Conservation (phyloP, 768 basidiomycete genomes). For the Leucocoprinus birnbaumii region DNA sequence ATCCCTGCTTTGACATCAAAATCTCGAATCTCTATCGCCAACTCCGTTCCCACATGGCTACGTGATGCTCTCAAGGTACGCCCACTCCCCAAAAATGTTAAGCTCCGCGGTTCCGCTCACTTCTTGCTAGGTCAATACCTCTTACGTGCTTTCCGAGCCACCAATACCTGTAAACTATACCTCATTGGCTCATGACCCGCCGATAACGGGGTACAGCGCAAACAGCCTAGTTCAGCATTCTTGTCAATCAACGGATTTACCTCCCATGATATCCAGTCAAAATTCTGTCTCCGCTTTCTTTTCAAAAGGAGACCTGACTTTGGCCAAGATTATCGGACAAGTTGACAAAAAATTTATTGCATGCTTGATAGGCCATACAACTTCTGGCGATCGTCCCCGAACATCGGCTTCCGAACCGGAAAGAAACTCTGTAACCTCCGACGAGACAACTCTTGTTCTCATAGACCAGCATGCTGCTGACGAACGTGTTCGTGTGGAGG, state of each 20-base stretch:
- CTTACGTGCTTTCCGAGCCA: slow-evolving; percentile 2
- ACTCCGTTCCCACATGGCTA: slow-evolving; percentile 10
- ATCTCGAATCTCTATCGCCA: background rate
- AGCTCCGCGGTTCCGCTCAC: background rate
- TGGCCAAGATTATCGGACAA: slow-evolving; percentile 70
- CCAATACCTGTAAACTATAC: background rate
- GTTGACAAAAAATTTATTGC: slow-evolving; percentile 91
- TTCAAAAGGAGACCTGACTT: slow-evolving; percentile 45
- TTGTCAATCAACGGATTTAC: slow-evolving; percentile 10
- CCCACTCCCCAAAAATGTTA: background rate
- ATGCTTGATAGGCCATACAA: slow-evolving; percentile 43
- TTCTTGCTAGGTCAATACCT: slow-evolving; percentile 3
- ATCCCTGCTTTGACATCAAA: background rate
- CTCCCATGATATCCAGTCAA: slow-evolving; percentile 13
- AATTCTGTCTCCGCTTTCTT: slow-evolving; percentile 17
- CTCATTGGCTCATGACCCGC: background rate
- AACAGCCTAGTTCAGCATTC: background rate
- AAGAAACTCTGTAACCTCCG: slow-evolving; percentile 3
- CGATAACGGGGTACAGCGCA: background rate
- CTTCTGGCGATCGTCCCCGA: slow-evolving; percentile 9
- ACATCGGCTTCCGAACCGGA: slow-evolving; percentile 7
- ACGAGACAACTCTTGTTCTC: slow-evolving; percentile 52
- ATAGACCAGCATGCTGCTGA: slow-evolving; percentile 99
- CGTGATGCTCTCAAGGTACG: slow-evolving; percentile 4
- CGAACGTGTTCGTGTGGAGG: slow-evolving; percentile 90